Conservation (phyloP, 176 grass and related monocot species). For the Otatea glauca region DNA sequence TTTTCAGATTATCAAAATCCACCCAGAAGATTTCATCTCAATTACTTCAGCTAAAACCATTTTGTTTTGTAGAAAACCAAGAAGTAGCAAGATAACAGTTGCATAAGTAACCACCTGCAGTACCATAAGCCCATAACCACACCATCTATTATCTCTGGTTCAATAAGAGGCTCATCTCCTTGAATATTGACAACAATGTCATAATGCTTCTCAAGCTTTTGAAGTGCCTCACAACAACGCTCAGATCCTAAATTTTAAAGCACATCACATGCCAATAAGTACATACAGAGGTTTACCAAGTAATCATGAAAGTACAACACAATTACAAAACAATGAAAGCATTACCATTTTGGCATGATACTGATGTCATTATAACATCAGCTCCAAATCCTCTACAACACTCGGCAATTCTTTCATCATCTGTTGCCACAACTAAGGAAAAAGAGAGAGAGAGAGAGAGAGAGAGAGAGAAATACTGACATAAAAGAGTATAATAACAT, state of each 20-base stretch:
- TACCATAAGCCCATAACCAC: slow-evolving; percentile 81
- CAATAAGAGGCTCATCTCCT: slow-evolving; percentile 95
- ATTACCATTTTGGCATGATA: slow-evolving; percentile 89
- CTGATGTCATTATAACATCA: slow-evolving; percentile 97
- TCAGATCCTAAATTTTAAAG: slow-evolving; percentile 70
- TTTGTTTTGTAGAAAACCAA: neutral
- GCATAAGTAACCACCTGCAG: slow-evolving; percentile 68
- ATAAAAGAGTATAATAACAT: neutral
- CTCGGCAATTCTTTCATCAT: slow-evolving; percentile 89
- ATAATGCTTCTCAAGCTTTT: slow-evolving; percentile 76
- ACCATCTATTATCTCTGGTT: slow-evolving; percentile 98
- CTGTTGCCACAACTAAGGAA: slow-evolving; percentile 78
- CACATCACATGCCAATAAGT: neutral
- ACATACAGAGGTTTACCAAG: neutral
- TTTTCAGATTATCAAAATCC: neutral
- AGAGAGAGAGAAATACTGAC: neutral
- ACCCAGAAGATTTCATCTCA: neutral
- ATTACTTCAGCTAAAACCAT: neutral
- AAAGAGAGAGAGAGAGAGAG: neutral
- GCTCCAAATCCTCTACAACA: slow-evolving; percentile 97
- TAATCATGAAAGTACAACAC: slow-evolving; percentile 7
- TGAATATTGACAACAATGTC: slow-evolving; percentile 99
- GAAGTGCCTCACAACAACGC: slow-evolving; percentile 86
- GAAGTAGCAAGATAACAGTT: slow-evolving; percentile 31
- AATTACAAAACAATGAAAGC: slow-evolving; percentile 11